Conservation (phyloP, 768 basidiomycete genomes). For the Tylopilus cervinicoccineus region DNA sequence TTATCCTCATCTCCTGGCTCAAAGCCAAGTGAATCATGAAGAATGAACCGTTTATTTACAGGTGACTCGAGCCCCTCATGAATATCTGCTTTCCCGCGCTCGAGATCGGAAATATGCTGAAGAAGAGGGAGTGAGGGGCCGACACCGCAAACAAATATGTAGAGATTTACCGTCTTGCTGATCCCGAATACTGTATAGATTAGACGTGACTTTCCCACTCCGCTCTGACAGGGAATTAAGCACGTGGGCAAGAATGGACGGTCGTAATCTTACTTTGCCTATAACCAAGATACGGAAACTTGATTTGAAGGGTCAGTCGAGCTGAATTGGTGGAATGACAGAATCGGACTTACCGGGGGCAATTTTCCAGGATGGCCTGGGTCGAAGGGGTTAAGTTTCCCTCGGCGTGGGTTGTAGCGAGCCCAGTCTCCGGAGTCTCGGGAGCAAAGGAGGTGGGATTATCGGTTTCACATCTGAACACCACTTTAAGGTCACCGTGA, state of each 20-base stretch:
- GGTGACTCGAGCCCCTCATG: neutral
- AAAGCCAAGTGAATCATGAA: conserved; percentile 3
- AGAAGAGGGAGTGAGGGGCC: neutral
- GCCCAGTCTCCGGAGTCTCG: neutral
- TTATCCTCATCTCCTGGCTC: neutral
- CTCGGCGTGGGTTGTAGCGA: neutral
- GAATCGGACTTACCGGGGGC: neutral
- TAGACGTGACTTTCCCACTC: neutral
- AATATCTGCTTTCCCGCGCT: neutral
- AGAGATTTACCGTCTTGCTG: neutral
- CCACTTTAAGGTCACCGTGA: neutral
- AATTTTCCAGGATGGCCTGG: neutral
- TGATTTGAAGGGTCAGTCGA: neutral
- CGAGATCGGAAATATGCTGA: neutral
- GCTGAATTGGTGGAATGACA: too few species aligned
- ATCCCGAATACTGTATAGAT: neutral
- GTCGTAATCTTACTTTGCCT: neutral
- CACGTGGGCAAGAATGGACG: neutral
- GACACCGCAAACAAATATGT: neutral
- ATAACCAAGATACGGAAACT: conserved; percentile 6
- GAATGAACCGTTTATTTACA: neutral
- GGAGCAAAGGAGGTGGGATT: too few species aligned
- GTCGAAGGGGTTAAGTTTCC: neutral
- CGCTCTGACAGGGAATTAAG: neutral
- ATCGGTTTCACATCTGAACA: neutral